These are phyloP conservation scores for Theobroma grandiflorum DNA, from an alignment of 441 rosid genomes.

Conservation along the genomic window DNA sequence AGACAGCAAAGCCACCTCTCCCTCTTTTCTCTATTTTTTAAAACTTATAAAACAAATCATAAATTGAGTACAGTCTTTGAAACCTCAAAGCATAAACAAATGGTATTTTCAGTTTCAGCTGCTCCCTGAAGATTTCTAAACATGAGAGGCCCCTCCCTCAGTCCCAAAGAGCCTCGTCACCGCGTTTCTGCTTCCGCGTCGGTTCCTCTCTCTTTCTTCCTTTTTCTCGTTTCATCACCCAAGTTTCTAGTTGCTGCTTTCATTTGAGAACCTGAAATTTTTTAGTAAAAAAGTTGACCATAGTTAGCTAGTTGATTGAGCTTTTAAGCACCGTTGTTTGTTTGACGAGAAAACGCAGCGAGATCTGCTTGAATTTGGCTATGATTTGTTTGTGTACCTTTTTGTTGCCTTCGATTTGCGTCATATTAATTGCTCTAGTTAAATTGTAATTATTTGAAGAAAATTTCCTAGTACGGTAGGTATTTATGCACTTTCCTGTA, in stretches of 20 bases:
- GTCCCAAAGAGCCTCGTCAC: constrained; percentile 64
- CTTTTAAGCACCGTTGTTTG: constrained; percentile 1
- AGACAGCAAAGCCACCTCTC: background rate
- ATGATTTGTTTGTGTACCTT: background rate
- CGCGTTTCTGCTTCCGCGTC: constrained; percentile 61
- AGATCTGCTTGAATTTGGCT: constrained; percentile 11
- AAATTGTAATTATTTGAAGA: background rate
- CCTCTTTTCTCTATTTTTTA: background rate
- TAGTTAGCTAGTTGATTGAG: background rate
- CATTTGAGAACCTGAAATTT: background rate
- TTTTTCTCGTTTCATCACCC: background rate
- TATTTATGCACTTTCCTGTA: background rate
- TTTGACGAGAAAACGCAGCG: background rate
- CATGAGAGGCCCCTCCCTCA: constrained; percentile 61
- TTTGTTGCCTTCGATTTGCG: background rate
- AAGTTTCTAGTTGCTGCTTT: background rate
- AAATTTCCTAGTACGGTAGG: background rate
- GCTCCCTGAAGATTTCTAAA: background rate
- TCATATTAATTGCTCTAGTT: background rate
- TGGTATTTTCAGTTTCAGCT: background rate
- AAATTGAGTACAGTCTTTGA: background rate
- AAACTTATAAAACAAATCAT: background rate
- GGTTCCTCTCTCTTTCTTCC: constrained; percentile 31
- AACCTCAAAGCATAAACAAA: background rate
- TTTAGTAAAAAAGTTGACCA: background rate